Evolutionary conservation across 2,329 filamentous ascomycete genomes (phyloP), one percentile per base, ranked within the genome.

Genomic region (Diaporthe australafricana): DNA sequence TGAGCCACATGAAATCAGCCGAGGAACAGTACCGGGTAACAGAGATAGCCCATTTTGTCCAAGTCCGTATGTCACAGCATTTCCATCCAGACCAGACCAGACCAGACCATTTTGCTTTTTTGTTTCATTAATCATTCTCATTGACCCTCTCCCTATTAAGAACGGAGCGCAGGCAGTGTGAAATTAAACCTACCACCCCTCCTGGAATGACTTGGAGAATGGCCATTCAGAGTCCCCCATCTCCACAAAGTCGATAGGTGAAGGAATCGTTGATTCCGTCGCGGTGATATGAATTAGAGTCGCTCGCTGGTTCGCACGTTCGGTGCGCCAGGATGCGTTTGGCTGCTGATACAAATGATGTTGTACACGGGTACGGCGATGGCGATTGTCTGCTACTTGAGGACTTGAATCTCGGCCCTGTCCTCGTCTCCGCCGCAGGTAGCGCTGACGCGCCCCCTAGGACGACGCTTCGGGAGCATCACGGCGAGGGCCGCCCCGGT

Each of bases 401-500:
- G 68, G 53, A n/a, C n/a, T 17, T 30, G 20, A 45, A 20, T 27
- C 65, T 20, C 27, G 42, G 42, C 57, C 63, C 48, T 52, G 48
- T 25, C 60, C 45, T 53, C 38, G 25, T 16, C 72, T 55, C 25
- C 42, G 60, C 45, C 52, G 57, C 27, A 50, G 42, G 17, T 50
- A 30, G 45, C 40, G 57, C 48, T 50, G 47, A 25, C 56, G 42
- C 50, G 35, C 50, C 72, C 27, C 35, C 70, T 73, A 73, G 52
- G 71, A 71, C 55, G 68, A 68, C 53, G 47, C 38, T 56, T 62
- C 83, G 80, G 70, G 78, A 77, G 50, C 81, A 72, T 68, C 63
- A 77, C 78, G 65, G 80, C 80, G 35, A 48, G 68, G 68, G 7
- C 77, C 76, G 70, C 80, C 81, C 27, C 83, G 80, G 60, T 79